Base-by-base conservation (phyloP, 1,139 yeast genomes). In the Sugiyamaella paludigena region DNA sequence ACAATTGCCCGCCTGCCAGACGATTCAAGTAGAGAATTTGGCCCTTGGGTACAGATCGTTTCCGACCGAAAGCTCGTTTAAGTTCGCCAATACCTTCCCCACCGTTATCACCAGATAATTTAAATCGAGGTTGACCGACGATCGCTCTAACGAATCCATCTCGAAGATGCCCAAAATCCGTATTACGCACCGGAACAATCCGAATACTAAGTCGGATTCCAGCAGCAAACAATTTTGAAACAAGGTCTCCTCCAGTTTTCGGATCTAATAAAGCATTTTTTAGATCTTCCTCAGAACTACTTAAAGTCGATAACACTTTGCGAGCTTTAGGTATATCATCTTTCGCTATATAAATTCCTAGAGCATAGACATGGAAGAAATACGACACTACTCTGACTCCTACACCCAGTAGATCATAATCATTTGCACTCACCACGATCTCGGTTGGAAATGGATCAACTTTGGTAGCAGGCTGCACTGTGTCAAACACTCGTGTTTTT, bases 91-190 rank as follows among this genome's bases (percentile, higher is more conserved):
- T 49, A 10, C 75, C 73, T 36, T 59, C 59, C 36, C 70, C 70
- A 42, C 68, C 53, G 34, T 58, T 58, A 7, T 61, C 66, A 26
- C 47, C 48, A 35, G 58, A 47, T 9, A 58, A 57, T 64, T 67
- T 67, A 54, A 63, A 63, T 44, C 62, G 54, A 1, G 81, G 79
- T 59, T 78, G 79, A 28, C 83, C 81, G 63, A 81, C 73, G 43
- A 84, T 76, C 2, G 95, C 82, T 62, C 92, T 84, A 49, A 88
- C 80, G 56, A 92, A 79, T 0, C 98, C 98, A 63, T 92, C 98
- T 58, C 86, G 79, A 64, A 92, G 70, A 65, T 92, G 98, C 55
- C 81, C 81, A 67, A 85, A 87, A 66, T 91, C 97, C 1, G 98
- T 91, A 65, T 86, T 87, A 62, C 95, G 78, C 9, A 85, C 83